phyloP scores from a whole-genome alignment of 1,284 basidiomycete species.

The Puccinia hordei region DNA sequence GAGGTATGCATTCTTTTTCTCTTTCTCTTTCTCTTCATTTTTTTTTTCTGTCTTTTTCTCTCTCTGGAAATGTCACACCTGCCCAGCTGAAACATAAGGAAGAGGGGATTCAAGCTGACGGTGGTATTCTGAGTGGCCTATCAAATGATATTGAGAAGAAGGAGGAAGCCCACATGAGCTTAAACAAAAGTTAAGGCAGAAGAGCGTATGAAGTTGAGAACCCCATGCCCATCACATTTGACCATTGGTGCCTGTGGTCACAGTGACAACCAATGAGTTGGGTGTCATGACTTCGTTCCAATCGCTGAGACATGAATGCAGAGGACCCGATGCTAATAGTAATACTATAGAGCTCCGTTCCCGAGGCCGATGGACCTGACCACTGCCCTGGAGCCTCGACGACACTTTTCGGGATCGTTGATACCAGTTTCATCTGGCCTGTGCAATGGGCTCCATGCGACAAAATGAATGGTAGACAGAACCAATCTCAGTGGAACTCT shows the following conservation, averaged over 20 bases:
- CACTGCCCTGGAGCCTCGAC: background rate
- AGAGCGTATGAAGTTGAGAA: no score
- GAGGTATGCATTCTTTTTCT: no score
- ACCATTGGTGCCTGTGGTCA: background rate
- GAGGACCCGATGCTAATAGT: background rate
- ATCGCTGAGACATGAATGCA: constrained; percentile 3
- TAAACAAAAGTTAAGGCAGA: background rate
- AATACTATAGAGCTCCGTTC: background rate
- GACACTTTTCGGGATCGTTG: background rate
- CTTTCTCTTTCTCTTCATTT: no score
- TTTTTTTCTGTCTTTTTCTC: no score
- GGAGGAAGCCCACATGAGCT: no score
- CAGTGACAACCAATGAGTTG: background rate
- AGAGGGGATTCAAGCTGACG: no score
- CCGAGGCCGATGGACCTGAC: constrained; percentile 6
- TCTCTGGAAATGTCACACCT: no score
- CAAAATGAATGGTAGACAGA: background rate
- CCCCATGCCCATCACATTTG: background rate
- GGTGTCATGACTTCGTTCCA: background rate
- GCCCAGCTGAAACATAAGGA: no score
- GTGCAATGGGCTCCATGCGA: background rate
- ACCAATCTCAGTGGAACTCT: background rate
- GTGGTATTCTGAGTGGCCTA: no score
- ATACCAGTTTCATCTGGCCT: background rate
- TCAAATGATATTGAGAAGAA: no score